Evolutionary conservation across 2,329 filamentous ascomycete genomes (phyloP), one percentile per base, ranked within the genome.

Genomic region (Trichoderma endophyticum): DNA sequence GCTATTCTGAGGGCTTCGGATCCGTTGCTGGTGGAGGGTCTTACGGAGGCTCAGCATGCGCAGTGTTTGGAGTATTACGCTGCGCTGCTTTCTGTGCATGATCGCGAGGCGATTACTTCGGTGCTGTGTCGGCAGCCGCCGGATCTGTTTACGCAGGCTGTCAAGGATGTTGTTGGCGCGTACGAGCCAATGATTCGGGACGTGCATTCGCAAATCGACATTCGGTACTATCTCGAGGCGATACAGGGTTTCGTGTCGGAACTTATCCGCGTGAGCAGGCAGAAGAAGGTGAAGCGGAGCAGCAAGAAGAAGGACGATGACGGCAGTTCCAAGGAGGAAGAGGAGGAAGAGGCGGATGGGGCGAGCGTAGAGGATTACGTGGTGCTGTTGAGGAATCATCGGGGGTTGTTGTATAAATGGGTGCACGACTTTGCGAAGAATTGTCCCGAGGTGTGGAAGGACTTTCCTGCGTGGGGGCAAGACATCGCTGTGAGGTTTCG

Each of bases 151-250:
- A 95, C 93, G 0, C 86, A 89, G 9, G 86, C 89, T 1, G 82
- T 95, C 62, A 86, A 88, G 34, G 91, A 93, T 71, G 80, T 86
- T 0, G 87, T 94, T 6, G 83, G 86, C 0, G 90, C 91, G 2
- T 93, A 92, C 75, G 92, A 94, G 67, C 92, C 92, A 0, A 89
- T 94, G 72, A 93, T 96, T 71, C 86, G 92, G 26, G 83, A 86
- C 3, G 84, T 95, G 7, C 93, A 95, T 78, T 87, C 92, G 69
- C 87, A 88, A 2, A 87, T 94, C 28, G 91, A 95, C 76, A 84
- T 95, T 6, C 89, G 88, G 39, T 89, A 89, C 51, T 92, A 93
- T 24, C 80, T 95, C 7, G 86, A 86, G 48, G 89, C 93, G 43
- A 83, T 88, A 2, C 89, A 95, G 78, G 84, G 82, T 11, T 94